Base-by-base conservation (phyloP, 148 eudicot species). In the Amaranthus hypochondriacus region DNA sequence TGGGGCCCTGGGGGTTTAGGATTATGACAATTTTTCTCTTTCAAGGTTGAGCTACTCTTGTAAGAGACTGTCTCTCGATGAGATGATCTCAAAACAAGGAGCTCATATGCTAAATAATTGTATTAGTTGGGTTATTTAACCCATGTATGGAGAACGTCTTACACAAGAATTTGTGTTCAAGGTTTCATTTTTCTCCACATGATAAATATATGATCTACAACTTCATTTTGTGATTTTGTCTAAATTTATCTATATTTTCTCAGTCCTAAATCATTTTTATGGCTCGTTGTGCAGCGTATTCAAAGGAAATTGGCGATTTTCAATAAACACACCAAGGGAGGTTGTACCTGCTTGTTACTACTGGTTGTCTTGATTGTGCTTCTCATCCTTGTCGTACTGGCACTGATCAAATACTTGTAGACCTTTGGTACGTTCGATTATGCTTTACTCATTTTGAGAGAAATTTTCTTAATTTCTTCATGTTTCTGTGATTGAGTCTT, bases 341-440 rank as follows among this genome's bases (percentile, higher is more conserved):
- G 95, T 57, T 92, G 95, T 82, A 78, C 88, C 43, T 84, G 87
- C 81, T 42, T 89, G 82, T 81, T 81, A 72, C 77, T 89, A 76
- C 75, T 92, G 59, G 90, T 87, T 56, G 11, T 84, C 61, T 77
- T 89, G 76, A 88, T 89, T 58, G 87, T 85, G 53, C 56, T 76
- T 72, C 82, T 92, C 80, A 47, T 88, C 69, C 78, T 85, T 2
- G 84, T 80, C 60, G 87, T 83, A 74, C 83, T 82, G 57, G 62
- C 86, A 76, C 84, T 92, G 81, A 70, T 92, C 76, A 92, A 92
- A 80, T 88, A 88, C 75, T 78, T 92, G 81, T 92, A 81, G 79
- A 9, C 52, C 73, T 61, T 39, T 62, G 4, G 83, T 80, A 71
- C 75, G 83, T 14, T 69, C 46, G n/a, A 18, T 8, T 52, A 50